A percentile compares a stretch with the other conserved stretches of the same genome.
Conservation (phyloP, 139 green algal genomes). For the Tetratostichococcus sp. region DNA sequence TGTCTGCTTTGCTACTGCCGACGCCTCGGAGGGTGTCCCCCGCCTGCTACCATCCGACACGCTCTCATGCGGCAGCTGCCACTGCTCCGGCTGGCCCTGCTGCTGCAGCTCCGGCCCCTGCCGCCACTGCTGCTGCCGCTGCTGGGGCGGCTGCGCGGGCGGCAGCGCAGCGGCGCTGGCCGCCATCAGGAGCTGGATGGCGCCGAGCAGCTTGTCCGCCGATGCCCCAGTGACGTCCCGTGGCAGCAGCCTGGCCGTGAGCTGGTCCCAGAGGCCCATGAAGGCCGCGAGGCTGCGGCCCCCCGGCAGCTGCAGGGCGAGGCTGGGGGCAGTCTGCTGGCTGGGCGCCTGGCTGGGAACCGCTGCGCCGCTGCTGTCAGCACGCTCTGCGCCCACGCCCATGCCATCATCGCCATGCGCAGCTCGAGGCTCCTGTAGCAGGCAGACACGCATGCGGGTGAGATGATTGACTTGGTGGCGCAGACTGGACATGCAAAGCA, state of each 20-base stretch:
- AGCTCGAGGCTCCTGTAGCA: too few species aligned
- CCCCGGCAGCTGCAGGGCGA: neutral
- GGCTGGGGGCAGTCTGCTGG: neutral
- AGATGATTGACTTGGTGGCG: too few species aligned
- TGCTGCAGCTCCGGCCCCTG: slow-evolving; percentile 3
- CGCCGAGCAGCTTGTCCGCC: neutral
- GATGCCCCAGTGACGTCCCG: neutral
- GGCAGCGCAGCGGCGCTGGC: neutral
- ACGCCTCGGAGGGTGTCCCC: too few species aligned
- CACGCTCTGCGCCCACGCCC: too few species aligned
- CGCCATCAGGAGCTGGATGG: neutral
- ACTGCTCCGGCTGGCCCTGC: neutral
- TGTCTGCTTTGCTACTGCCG: neutral
- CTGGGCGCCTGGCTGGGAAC: too few species aligned
- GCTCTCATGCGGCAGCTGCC: slow-evolving; percentile 6
- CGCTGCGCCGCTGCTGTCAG: too few species aligned
- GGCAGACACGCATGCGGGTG: too few species aligned
- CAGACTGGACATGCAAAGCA: too few species aligned
- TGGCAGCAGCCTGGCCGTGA: neutral
- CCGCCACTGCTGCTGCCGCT: slow-evolving; percentile 1
- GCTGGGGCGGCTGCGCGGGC: neutral
- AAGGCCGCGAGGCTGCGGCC: neutral
- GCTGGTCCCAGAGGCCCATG: neutral
- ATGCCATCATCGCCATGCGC: too few species aligned
- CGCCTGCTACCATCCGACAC: neutral